phyloP scores from a whole-genome alignment of 1,284 basidiomycete genomes.

The Ustilago esculenta region DNA sequence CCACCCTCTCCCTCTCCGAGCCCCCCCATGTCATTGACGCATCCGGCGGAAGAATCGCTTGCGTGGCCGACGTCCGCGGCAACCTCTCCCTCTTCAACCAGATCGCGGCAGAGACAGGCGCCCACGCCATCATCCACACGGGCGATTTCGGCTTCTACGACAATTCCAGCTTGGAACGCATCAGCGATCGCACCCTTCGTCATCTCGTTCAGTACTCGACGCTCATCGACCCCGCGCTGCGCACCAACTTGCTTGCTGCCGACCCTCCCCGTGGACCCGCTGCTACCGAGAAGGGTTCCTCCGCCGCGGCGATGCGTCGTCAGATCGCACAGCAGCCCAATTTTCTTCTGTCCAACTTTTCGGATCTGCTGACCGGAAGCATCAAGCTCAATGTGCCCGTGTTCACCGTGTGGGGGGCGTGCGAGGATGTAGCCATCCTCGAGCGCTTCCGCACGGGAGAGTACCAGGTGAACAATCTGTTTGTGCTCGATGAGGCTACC shows the following conservation, averaged over 20 bases:
- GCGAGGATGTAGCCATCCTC: slow-evolving; percentile 91
- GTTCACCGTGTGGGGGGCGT: slow-evolving; percentile 96
- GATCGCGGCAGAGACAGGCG: slow-evolving; percentile 89
- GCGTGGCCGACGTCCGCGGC: slow-evolving; percentile 87
- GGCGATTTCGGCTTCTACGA: slow-evolving; percentile 99
- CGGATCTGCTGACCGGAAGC: slow-evolving; percentile 81
- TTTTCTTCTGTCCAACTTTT: slow-evolving; percentile 84
- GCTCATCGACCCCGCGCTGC: slow-evolving; percentile 84
- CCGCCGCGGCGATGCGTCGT: slow-evolving; percentile 49
- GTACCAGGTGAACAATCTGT: slow-evolving; percentile 79
- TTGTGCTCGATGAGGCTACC: slow-evolving; percentile 92
- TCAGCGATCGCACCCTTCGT: slow-evolving; percentile 89
- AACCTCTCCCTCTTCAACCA: slow-evolving; percentile 85
- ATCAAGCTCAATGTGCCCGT: slow-evolving; percentile 75
- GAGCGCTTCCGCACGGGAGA: slow-evolving; percentile 88
- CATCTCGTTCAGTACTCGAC: slow-evolving; percentile 98
- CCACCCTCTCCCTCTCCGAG: slow-evolving; percentile 15
- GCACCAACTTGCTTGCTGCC: slow-evolving; percentile 80
- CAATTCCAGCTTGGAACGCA: slow-evolving; percentile 81
- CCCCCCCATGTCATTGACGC: slow-evolving; percentile 61
- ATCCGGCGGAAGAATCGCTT: slow-evolving; percentile 81
- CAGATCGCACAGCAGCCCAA: slow-evolving; percentile 67
- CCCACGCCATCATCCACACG: slow-evolving; percentile 85
- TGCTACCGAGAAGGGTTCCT: slow-evolving; percentile 25
- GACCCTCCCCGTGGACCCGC: slow-evolving; percentile 66